Evolutionary conservation across 2,329 filamentous ascomycete species (phyloP).

Genomic region (Monilinia vaccinii-corymbosi): DNA sequence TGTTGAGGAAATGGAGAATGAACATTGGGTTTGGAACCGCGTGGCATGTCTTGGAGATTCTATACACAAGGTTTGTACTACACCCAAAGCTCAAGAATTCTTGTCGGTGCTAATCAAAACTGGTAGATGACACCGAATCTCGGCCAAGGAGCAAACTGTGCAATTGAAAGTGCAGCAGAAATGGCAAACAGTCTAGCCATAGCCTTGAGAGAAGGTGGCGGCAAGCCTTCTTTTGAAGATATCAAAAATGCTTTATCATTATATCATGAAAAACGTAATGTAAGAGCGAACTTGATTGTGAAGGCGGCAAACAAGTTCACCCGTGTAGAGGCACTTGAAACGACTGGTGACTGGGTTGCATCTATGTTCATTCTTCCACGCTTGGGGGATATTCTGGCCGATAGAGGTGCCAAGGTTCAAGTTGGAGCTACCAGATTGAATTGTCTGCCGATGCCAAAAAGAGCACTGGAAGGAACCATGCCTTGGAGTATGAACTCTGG

Average conservation of each 20-base stretch:
- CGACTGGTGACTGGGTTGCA: constrained; percentile 13
- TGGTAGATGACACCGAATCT: constrained; percentile 5
- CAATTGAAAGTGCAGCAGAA: constrained; percentile 33
- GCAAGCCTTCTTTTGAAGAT: neutral
- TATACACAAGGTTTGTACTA: constrained; percentile 14
- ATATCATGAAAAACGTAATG: constrained; percentile 18
- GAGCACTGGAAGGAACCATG: constrained; percentile 22
- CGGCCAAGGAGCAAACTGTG: constrained; percentile 34
- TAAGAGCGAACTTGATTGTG: constrained; percentile 16
- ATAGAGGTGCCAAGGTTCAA: constrained; percentile 16
- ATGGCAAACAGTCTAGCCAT: constrained; percentile 28
- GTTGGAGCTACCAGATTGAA: constrained; percentile 25
- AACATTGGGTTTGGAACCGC: constrained; percentile 15
- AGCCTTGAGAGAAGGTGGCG: neutral
- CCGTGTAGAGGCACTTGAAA: constrained; percentile 18
- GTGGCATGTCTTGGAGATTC: constrained; percentile 19
- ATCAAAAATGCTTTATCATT: neutral
- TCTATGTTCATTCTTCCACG: constrained; percentile 15
- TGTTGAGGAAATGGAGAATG: constrained; percentile 10
- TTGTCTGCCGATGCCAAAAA: constrained; percentile 25
- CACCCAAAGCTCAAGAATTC: constrained; percentile 7
- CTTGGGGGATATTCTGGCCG: constrained; percentile 18
- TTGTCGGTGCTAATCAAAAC: neutral
- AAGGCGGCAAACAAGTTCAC: constrained; percentile 20
- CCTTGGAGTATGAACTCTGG: constrained; percentile 15